Evolutionary conservation across 129 eudicot genomes (phyloP), one percentile per base, ranked within the genome.

Genomic region (Centrapalus pauciflorus): DNA sequence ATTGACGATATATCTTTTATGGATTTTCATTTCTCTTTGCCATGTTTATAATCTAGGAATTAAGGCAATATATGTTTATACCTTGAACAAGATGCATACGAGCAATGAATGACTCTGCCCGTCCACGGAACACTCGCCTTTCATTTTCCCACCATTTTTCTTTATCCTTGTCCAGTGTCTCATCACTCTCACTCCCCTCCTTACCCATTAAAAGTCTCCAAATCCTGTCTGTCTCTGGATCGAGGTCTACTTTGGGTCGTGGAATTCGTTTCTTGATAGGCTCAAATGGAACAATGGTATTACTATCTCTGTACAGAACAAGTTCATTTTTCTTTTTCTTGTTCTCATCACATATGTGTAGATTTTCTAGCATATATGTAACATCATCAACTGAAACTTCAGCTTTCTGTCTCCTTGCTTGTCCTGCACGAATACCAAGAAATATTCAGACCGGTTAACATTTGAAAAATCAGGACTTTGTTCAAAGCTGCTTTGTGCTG

Each of bases 31-130:
- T 5, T 35, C n/a, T 45, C n/a, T 41, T 41, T 13, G 1, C 13
- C 14, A 0, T 41, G 14, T 13, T 3, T 1, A 41, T 11, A 66
- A 32, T 49, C 62, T 50, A 7, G 20, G 48, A 35, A 33, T 51
- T 66, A n/a, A n/a, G n/a, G n/a, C n/a, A n/a, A n/a, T 67, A 26
- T 33, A 29, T 72, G 61, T 35, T 16, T 52, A 35, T 83, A 93
- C 99, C 99, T 93, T 93, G 99, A 62, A 93, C 96, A 43, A 86
- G 96, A 74, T 85, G 96, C 99, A 93, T 89, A 54, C 95, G 87
- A 4, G 99, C 92, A 52, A 93, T 93, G 82, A 93, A 93, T 8
- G 96, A 89, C 75, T 93, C 93, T 37, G 86, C 87, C 28, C 99
- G 78, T 30, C 99, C 95, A 30, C 80, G 84, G 38, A 93, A 84